Evolutionary conservation across 768 basidiomycete genomes (phyloP), one percentile per base, ranked within the genome.

Genomic region (Boletus tomentosulus): DNA sequence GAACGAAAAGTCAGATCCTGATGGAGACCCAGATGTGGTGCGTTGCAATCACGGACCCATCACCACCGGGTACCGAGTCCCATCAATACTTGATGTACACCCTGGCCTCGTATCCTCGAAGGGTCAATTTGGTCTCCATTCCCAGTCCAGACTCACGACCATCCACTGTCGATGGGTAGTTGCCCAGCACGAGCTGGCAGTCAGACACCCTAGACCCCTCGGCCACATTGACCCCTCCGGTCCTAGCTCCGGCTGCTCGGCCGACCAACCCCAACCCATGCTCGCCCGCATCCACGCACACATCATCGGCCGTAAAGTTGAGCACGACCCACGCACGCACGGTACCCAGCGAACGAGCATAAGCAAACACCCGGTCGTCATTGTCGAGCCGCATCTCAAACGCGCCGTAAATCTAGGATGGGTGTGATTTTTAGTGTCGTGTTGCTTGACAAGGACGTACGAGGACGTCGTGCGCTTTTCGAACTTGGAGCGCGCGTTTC

Each of bases 361-460:
- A 31, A 9, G 30, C 30, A 50, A 87, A 83, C 22, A 83, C 75
- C 27, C 76, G 59, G 27, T 79, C 73, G 61, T 87, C 71, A 0
- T 63, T 62, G 1, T 69, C 62, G 8, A 78, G 73, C 4, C 85
- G 63, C 33, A 81, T 74, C 6, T 65, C 60, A 60, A 87, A 90
- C 37, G 78, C 74, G 15, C 88, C 88, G 62, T 83, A 83, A 3
- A 81, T 44, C 46, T 33, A 35, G 19, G 28, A 48, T 35, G 37
- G 39, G 37, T 7, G 37, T 19, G 19, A 19, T 19, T 19, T 19
- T 19, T 19, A 19, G 19, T 19, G 19, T 19, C 19, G 19, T 19
- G 19, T 19, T 19, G 1, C 19, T 19, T 19, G 19, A 19, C 19
- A 19, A 19, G 19, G 19, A 66, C 77, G 57, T 51, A 88, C 84